Evolutionary conservation across 495 filamentous ascomycete species (phyloP), one percentile per base, ranked within the genome.

Genomic region (Thermothielavioides terrestris): DNA sequence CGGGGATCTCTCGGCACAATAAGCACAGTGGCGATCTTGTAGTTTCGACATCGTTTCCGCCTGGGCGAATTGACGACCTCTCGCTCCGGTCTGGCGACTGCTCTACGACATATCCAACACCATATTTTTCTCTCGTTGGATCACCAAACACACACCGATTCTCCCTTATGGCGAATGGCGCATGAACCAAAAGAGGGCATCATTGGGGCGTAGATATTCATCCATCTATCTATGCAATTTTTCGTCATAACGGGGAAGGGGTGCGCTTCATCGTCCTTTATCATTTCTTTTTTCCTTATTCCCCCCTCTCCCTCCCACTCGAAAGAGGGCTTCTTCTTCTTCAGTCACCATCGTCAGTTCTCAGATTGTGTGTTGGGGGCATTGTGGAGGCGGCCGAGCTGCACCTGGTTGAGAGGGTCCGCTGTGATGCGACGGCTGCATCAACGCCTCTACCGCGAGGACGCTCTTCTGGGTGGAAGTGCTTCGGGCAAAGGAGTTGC

Each of bases 121-220:
- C 46, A 51, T 44, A 40, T 35, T 41, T 17, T 45, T 34, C 22
- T 35, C n/a, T n/a, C n/a, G n/a, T n/a, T 49, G 34, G 32, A 38
- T 35, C 45, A 48, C 44, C 51, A 48, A 34, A 53, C 45, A 59
- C 48, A 58, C 56, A 50, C 57, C 54, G 47, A 43, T 39, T 61
- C 53, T 56, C 52, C 50, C 47, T 52, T 28, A 45, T 50, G 60
- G 62, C 58, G 62, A 63, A 65, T 59, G 62, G 62, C 62, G 62
- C 55, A 65, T 59, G 53, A 59, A 57, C 38, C 50, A 57, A 62
- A 64, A 64, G 54, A 64, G 52, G 58, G 62, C 59, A 64, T 64
- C 52, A 62, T 43, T 58, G 54, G 54, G 61, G 59, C 59, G 56
- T 48, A 64, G 54, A 59, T 54, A 61, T 58, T 46, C 51, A 49